Conservation (phyloP, 805 yeast species). For the Teunomyces funiuensis region DNA sequence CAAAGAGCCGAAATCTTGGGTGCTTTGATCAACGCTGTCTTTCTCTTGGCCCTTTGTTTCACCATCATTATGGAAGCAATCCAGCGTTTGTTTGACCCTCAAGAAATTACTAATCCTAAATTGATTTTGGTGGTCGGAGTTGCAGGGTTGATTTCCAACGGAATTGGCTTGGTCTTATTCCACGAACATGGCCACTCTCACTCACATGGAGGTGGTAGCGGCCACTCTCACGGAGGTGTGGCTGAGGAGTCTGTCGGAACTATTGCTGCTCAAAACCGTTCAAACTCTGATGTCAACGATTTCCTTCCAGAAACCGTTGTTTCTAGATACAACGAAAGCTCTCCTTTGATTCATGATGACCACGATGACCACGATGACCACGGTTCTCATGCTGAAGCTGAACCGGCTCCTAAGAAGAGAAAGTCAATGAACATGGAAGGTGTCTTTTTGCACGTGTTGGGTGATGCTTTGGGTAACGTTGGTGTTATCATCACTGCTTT, state of each 20-base stretch:
- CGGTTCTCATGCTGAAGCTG: constrained; percentile 9
- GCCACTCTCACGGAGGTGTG: constrained; percentile 33
- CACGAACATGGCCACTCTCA: constrained; percentile 64
- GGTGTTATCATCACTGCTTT: constrained; percentile 91
- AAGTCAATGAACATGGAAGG: constrained; percentile 96
- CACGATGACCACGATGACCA: constrained; percentile 19
- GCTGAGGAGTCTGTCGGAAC: constrained; percentile 5
- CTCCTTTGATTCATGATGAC: constrained; percentile 29
- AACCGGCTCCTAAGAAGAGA: constrained; percentile 20
- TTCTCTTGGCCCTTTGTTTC: constrained; percentile 86
- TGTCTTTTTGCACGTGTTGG: constrained; percentile 90
- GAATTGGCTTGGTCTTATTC: constrained; percentile 81
- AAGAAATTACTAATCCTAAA: constrained; percentile 75
- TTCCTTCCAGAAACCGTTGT: constrained; percentile 50
- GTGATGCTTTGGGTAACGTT: constrained; percentile 93
- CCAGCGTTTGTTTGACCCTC: constrained; percentile 83
- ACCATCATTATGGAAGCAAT: constrained; percentile 90
- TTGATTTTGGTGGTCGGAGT: constrained; percentile 79
- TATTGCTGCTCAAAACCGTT: constrained; percentile 17
- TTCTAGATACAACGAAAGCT: constrained; percentile 37
- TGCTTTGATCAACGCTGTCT: constrained; percentile 91
- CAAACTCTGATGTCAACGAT: constrained; percentile 32
- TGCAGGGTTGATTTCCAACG: constrained; percentile 79
- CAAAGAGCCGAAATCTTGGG: constrained; percentile 96
- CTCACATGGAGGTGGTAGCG: constrained; percentile 47